A percentile compares a stretch with the other conserved stretches of the same genome.
Conservation (phyloP, 306 rosid species). For the Alnus glutinosa region DNA sequence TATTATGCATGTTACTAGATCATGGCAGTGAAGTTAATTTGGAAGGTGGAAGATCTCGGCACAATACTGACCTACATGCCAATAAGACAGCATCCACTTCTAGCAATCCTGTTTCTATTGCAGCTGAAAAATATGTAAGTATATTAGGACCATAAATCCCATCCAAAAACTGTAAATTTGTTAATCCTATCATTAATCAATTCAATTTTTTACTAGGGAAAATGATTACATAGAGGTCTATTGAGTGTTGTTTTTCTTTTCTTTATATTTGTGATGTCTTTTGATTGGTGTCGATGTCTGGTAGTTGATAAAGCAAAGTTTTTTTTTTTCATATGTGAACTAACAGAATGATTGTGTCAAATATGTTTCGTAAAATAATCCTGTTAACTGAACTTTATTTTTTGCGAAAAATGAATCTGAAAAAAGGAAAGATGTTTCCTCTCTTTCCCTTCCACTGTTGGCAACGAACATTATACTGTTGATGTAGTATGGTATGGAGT, state of each 20-base stretch:
- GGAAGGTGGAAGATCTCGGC: slow-evolving; percentile 25
- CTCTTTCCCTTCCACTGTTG: neutral
- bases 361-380: neutral
- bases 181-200: neutral
- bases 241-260: neutral
- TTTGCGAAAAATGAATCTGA: neutral
- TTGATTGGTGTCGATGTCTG: neutral
- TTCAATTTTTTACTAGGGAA: neutral
- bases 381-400: neutral
- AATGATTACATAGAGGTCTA: neutral
- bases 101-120: slow-evolving; percentile 34
- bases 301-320: neutral
- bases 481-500: neutral
- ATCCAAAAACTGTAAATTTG: neutral
- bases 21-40: slow-evolving; percentile 37
- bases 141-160: slow-evolving; percentile 14
- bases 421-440: neutral
- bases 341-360: neutral
- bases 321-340: neutral
- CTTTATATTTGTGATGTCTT: neutral
- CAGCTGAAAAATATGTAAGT: slow-evolving; percentile 42
- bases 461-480: neutral
- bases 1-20: slow-evolving; percentile 33
- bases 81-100: slow-evolving; percentile 32
- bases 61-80: slow-evolving; percentile 25